Percentiles rank a stretch among this genome's conserved stretches.
Conservation (phyloP, 805 yeast species). For the Yamadazyma takamatsuzukensis region DNA sequence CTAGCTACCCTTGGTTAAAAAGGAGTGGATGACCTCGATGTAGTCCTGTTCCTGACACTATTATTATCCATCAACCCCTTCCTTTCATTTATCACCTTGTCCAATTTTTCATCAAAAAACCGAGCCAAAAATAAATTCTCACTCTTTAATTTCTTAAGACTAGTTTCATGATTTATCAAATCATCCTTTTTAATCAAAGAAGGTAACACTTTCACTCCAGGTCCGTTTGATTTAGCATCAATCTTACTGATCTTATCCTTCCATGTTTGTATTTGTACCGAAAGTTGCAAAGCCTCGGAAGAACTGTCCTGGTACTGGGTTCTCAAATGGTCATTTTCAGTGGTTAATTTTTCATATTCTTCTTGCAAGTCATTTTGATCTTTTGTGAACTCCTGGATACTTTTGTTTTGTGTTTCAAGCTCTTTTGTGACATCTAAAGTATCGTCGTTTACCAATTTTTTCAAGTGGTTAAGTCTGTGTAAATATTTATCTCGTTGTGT, state of each 20-base stretch:
- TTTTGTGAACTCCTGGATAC: constrained; percentile 20
- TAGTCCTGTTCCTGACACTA: no score
- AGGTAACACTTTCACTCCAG: constrained; percentile 35
- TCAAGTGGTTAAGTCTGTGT: constrained; percentile 12
- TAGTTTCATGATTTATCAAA: constrained; percentile 22
- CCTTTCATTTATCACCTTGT: constrained; percentile 33
- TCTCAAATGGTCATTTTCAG: constrained; percentile 28
- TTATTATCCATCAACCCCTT: constrained; percentile 25
- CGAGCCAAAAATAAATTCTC: constrained; percentile 28
- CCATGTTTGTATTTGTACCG: constrained; percentile 17
- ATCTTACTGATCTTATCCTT: constrained; percentile 18
- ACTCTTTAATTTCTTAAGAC: constrained; percentile 20
- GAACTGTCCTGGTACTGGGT: constrained; percentile 32
- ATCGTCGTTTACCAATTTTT: constrained; percentile 5
- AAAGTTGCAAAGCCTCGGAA: constrained; percentile 27
- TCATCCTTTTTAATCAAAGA: constrained; percentile 32
- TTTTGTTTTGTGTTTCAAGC: constrained; percentile 18
- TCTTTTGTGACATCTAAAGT: constrained; percentile 4
- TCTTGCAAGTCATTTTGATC: constrained; percentile 21
- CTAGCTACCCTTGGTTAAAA: no score
- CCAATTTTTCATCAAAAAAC: constrained; percentile 29
- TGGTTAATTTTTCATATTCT: constrained; percentile 22
- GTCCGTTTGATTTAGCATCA: constrained; percentile 23
- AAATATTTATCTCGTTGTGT: constrained; percentile 14
- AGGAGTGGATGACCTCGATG: no score